Evolutionary conservation across 208 protist species (phyloP).

Genomic region (Wallacemonas sp.): DNA sequence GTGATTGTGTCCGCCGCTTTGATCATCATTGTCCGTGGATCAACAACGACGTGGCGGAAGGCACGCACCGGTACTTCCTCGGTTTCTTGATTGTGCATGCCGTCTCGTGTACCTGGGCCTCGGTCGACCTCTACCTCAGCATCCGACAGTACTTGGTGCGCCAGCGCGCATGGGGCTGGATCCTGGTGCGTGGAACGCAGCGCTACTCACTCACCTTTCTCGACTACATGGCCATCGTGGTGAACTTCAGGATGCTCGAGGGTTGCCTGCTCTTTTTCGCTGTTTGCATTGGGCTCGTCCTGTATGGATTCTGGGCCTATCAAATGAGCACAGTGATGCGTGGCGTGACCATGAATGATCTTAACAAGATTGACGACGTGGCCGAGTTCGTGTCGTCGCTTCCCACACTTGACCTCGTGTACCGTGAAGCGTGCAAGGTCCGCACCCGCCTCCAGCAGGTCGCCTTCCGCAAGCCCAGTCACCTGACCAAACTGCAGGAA

Average conservation of each 20-base stretch:
- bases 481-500: slow-evolving; percentile 33
- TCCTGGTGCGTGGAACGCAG: slow-evolving; percentile 14
- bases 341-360: slow-evolving; percentile 88
- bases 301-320: slow-evolving; percentile 82
- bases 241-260: slow-evolving; percentile 56
- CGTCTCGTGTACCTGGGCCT: slow-evolving; percentile 82
- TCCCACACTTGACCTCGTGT: slow-evolving; percentile 52
- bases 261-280: slow-evolving; percentile 78
- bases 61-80: slow-evolving; percentile 91
- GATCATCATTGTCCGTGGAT: slow-evolving; percentile 98
- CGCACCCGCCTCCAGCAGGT: slow-evolving; percentile 45
- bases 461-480: slow-evolving; percentile 44
- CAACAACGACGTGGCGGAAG: slow-evolving; percentile 96
- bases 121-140: slow-evolving; percentile 48
- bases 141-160: slow-evolving; percentile 60
- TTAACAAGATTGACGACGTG: slow-evolving; percentile 87
- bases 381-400: slow-evolving; percentile 50
- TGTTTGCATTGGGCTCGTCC: slow-evolving; percentile 58
- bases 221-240: slow-evolving; percentile 67
- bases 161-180: slow-evolving; percentile 65
- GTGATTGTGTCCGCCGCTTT: slow-evolving; percentile 92
- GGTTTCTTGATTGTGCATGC: slow-evolving; percentile 87
- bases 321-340: slow-evolving; percentile 72
- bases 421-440: slow-evolving; percentile 58
- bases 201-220: slow-evolving; percentile 31